Percentiles rank a stretch among this genome's conserved stretches.
Evolutionary conservation across 257 asterid genomes (phyloP).

Genomic region (Cynanchum wilfordii): DNA sequence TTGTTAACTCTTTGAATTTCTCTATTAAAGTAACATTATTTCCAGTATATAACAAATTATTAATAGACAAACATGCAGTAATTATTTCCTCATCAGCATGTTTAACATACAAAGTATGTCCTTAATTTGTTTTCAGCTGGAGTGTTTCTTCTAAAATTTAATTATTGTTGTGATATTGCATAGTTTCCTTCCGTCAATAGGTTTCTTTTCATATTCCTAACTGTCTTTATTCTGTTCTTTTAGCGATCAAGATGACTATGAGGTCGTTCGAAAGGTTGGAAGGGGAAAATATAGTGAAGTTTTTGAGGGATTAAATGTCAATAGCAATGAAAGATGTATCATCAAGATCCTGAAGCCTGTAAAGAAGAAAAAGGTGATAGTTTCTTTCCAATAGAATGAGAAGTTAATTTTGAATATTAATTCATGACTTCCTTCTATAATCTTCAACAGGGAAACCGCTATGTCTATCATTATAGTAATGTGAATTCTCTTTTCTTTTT

Average conservation of each 20-base stretch:
- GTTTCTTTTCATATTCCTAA: not conserved
- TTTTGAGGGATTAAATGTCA: conserved; percentile 85
- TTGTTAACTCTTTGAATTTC: too few species aligned
- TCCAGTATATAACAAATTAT: too few species aligned
- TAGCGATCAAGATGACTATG: conserved; percentile 92
- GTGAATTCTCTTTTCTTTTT: too few species aligned
- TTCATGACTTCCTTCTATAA: not conserved
- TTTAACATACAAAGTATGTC: too few species aligned
- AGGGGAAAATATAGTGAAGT: conserved; percentile 98
- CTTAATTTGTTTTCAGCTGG: not conserved
- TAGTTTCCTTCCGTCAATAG: not conserved
- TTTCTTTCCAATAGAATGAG: conserved; percentile 3
- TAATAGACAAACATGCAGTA: too few species aligned
- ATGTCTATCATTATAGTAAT: not conserved
- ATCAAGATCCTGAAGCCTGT: conserved; percentile 95
- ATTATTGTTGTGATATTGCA: not conserved
- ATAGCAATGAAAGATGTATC: conserved; percentile 74
- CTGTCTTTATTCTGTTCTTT: conserved; percentile 17
- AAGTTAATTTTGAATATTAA: not conserved
- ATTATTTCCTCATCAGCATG: too few species aligned
- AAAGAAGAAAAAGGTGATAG: conserved; percentile 82
- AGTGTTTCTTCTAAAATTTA: not conserved
- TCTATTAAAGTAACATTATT: too few species aligned
- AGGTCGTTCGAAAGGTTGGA: conserved; percentile 92
- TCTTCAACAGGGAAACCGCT: not conserved